phyloP scores from a whole-genome alignment of 192 early-diverging fungal species.

The Coemansia sp. region DNA sequence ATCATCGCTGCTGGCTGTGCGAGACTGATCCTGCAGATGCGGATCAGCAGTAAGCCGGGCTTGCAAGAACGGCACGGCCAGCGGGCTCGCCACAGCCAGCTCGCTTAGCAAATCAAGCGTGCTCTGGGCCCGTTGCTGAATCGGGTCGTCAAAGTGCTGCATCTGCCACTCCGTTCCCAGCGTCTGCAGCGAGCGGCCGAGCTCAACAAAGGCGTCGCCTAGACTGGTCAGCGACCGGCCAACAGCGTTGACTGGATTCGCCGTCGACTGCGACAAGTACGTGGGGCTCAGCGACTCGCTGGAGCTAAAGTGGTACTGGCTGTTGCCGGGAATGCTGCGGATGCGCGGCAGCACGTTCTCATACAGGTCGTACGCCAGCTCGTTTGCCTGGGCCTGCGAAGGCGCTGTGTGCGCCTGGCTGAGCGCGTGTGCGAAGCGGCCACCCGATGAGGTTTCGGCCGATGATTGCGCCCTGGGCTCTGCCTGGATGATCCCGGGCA shows the following conservation, averaged over 20 bases:
- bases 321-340: conserved; percentile 27
- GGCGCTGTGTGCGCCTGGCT: conserved; percentile 4
- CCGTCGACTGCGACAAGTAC: conserved; percentile 15
- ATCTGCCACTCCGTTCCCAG: conserved; percentile 34
- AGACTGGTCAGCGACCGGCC: conserved; percentile 21
- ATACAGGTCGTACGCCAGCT: conserved; percentile 30
- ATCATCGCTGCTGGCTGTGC: neutral
- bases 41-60: conserved; percentile 2
- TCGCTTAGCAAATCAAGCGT: conserved; percentile 13
- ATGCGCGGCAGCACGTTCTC: conserved; percentile 24
- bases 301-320: conserved; percentile 13
- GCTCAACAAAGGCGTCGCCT: conserved; percentile 38
- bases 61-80: conserved; percentile 29
- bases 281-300: conserved; percentile 2
- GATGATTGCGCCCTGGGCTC: neutral
- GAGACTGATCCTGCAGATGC: neutral
- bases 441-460: neutral
- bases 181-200: conserved; percentile 32
- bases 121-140: conserved; percentile 13
- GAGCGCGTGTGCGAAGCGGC: neutral
- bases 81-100: conserved; percentile 11
- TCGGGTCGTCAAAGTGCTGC: neutral
- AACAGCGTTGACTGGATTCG: conserved; percentile 10
- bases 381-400: conserved; percentile 34
- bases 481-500: conserved; percentile 19